These are phyloP conservation scores for Lodderomyces orthopsilosis DNA, from an alignment of 1,139 yeast species.

Conservation along the genomic window DNA sequence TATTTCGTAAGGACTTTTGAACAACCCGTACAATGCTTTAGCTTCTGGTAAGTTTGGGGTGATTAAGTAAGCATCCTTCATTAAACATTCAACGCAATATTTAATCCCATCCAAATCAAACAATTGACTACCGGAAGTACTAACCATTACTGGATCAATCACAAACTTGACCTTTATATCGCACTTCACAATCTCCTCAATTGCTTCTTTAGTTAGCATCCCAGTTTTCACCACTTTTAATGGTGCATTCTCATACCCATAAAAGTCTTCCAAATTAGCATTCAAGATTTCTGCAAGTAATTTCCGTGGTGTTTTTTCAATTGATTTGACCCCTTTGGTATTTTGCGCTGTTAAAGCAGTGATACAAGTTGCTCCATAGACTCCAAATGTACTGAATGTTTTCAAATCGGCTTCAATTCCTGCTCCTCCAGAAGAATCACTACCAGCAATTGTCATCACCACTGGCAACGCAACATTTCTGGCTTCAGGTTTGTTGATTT, in stretches of 20 bases:
- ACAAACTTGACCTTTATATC: slow-evolving; percentile 43
- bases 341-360: slow-evolving; percentile 86
- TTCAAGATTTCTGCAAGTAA: slow-evolving; percentile 48
- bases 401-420: slow-evolving; percentile 93
- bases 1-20: slow-evolving; percentile 11
- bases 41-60: slow-evolving; percentile 84
- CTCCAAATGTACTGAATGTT: slow-evolving; percentile 74
- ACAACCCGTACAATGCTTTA: slow-evolving; percentile 27
- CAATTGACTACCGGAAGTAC: slow-evolving; percentile 69
- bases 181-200: slow-evolving; percentile 42
- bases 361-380: slow-evolving; percentile 78
- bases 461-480: slow-evolving; percentile 23
- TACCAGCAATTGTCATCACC: slow-evolving; percentile 73
- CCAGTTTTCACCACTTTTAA: slow-evolving; percentile 79
- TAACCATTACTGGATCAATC: slow-evolving; percentile 81
- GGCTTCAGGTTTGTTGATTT: neutral
- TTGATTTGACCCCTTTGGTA: slow-evolving; percentile 54
- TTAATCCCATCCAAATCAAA: slow-evolving; percentile 49
- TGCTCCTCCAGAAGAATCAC: slow-evolving; percentile 93
- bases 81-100: slow-evolving; percentile 42
- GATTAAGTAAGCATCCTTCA: slow-evolving; percentile 56
- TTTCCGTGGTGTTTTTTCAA: slow-evolving; percentile 45
- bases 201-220: slow-evolving; percentile 63
- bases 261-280: slow-evolving; percentile 60
- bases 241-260: slow-evolving; percentile 26